A percentile compares a stretch with the other conserved stretches of the same genome.
Conservation (phyloP, 2,329 filamentous ascomycete species). For the Acrocalymma vagum region DNA sequence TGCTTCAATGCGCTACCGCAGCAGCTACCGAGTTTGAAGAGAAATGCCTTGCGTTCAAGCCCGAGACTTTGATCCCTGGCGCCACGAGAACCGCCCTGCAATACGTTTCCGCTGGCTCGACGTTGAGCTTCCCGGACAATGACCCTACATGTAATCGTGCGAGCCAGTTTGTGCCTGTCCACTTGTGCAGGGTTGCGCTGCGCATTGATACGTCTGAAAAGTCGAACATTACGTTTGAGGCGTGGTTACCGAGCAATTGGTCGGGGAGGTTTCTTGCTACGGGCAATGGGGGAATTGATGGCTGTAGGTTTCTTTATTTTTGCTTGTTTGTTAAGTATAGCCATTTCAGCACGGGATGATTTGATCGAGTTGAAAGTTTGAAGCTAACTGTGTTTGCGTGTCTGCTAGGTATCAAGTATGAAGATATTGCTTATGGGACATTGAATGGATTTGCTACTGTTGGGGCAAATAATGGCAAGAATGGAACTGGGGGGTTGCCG, state of each 20-base stretch:
- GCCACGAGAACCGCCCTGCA: conserved; percentile 33
- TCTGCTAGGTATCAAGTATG: conserved; percentile 50
- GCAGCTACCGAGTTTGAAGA: conserved; percentile 15
- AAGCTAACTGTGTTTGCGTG: no score
- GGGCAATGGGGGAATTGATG: conserved; percentile 53
- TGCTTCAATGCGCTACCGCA: no score
- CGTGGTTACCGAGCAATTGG: conserved; percentile 48
- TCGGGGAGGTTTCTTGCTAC: conserved; percentile 49
- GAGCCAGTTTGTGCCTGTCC: conserved; percentile 45
- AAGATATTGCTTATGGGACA: conserved; percentile 48
- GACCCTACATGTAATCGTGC: conserved; percentile 43
- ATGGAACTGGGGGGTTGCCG: conserved; percentile 52
- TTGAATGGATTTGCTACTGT: conserved; percentile 49
- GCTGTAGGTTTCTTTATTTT: conserved; percentile 42
- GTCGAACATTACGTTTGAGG: conserved; percentile 53
- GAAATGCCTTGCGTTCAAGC: conserved; percentile 28
- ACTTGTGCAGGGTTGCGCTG: conserved; percentile 54
- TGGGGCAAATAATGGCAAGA: conserved; percentile 53
- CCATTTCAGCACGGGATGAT: no score
- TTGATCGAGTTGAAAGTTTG: no score
- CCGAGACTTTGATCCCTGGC: conserved; percentile 17
- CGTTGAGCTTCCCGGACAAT: conserved; percentile 49
- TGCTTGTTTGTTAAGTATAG: neutral
- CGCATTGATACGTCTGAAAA: conserved; percentile 50
- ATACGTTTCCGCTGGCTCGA: conserved; percentile 48